Conservation (phyloP, 2,329 filamentous ascomycete species). For the Penicillium sp. region DNA sequence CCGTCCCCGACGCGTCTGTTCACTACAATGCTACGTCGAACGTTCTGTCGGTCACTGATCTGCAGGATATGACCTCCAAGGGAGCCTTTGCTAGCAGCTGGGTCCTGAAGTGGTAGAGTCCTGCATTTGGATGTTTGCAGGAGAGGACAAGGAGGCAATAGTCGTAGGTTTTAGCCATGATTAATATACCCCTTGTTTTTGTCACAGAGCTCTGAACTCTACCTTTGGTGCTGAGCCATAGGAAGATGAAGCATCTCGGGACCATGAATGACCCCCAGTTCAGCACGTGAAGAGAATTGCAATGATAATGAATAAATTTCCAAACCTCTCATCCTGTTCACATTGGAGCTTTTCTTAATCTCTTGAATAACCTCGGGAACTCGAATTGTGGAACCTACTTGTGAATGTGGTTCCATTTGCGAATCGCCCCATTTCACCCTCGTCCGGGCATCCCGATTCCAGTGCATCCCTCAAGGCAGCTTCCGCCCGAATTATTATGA, state of each 20-base stretch:
- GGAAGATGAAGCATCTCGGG: background rate
- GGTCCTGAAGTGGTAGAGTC: constrained; percentile 56
- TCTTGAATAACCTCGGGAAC: background rate
- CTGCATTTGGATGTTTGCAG: too few species aligned
- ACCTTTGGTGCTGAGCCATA: background rate
- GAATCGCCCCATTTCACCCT: background rate
- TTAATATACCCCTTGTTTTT: background rate
- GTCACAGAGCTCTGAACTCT: background rate
- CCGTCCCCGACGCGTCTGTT: constrained; percentile 48
- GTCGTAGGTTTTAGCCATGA: background rate
- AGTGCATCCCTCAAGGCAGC: background rate
- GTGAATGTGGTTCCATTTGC: background rate
- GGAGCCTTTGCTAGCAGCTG: constrained; percentile 63
- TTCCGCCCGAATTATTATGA: background rate
- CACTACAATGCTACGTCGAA: constrained; percentile 51
- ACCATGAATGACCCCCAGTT: background rate
- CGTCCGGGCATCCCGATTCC: background rate
- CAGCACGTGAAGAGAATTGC: background rate
- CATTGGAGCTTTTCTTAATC: too few species aligned
- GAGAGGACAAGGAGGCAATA: background rate
- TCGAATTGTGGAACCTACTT: background rate
- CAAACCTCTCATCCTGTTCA: too few species aligned
- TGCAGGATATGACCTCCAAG: constrained; percentile 51
- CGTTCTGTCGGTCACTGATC: constrained; percentile 53
- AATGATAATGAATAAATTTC: background rate